These are phyloP conservation scores for Amanita molliuscula DNA, from an alignment of 768 basidiomycete species.

Conservation along the genomic window DNA sequence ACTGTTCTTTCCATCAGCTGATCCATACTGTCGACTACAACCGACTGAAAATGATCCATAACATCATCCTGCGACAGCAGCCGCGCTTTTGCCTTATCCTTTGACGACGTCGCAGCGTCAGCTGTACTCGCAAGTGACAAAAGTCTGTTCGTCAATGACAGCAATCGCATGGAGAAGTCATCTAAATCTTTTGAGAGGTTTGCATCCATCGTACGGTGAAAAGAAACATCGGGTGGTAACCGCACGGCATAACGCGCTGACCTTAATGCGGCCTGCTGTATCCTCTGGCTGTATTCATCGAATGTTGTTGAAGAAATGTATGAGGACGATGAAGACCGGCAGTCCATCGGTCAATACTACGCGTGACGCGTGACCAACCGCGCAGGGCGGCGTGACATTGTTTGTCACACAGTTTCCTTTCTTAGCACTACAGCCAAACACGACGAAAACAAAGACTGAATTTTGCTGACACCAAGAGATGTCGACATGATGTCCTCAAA, in stretches of 20 bases:
- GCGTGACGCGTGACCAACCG: too few relatives aligned
- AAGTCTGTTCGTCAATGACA: slow-evolving; percentile 57
- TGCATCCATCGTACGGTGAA: slow-evolving; percentile 80
- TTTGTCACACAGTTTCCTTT: too few relatives aligned
- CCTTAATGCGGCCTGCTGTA: slow-evolving; percentile 54
- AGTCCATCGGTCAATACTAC: slow-evolving; percentile 5
- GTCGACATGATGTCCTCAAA: too few relatives aligned
- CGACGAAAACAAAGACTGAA: too few relatives aligned
- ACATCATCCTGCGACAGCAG: slow-evolving; percentile 70
- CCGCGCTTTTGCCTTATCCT: slow-evolving; percentile 39
- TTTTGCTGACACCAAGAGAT: too few relatives aligned
- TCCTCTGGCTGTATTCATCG: slow-evolving; percentile 38
- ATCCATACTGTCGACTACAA: slow-evolving; percentile 81
- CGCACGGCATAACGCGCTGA: slow-evolving; percentile 52
- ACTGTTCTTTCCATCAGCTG: slow-evolving; percentile 77
- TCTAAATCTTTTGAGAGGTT: slow-evolving; percentile 65
- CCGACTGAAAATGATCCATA: slow-evolving; percentile 68
- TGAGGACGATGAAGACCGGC: slow-evolving; percentile 5
- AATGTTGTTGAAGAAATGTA: slow-evolving; percentile 22
- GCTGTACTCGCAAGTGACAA: slow-evolving; percentile 40
- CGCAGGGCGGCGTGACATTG: too few relatives aligned
- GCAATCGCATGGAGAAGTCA: slow-evolving; percentile 50
- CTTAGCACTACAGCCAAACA: too few relatives aligned
- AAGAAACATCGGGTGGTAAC: slow-evolving; percentile 70
- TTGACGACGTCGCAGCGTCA: slow-evolving; percentile 17